Base-by-base conservation (phyloP, 805 yeast species). In the Starmera dryadoides region DNA sequence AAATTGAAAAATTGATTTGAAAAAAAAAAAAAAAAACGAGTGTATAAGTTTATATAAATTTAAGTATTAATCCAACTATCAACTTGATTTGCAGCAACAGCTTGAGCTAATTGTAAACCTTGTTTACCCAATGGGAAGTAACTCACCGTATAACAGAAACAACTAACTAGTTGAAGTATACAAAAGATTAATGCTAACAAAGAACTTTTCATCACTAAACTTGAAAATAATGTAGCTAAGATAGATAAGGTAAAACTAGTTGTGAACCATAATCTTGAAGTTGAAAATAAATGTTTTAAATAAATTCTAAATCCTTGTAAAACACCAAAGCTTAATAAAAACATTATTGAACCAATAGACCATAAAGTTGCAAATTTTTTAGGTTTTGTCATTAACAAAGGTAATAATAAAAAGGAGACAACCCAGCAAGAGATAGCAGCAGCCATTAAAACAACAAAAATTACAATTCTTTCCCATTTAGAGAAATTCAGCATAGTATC, bases 61-160 rank as follows among this genome's bases (percentile, higher is more conserved):
- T n/a, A 34, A 16, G 19, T 12, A 25, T 25, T 16, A 20, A 47
- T 48, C 20, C 52, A 31, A 14, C 53, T 46, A n/a, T 49, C 45
- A 14, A 53, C 49, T 40, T 76, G 78, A 41, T 74, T 68, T 6
- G 74, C 59, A 6, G 83, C 87, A 6, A 80, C 63, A 18, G 75
- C 62, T 14, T 77, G 66, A 1, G 81, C 71, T 58, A 78, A 66
- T 44, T 73, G 63, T 36, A 81, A 52, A 2, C 94, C 83, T 44
- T 84, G 82, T 1, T 91, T 85, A 11, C 98, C 98, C 64, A 89
- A 84, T 12, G 98, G 98, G 72, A 93, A 91, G 60, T 93, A 93
- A 52, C 95, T 85, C 32, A 91, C 70, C 0, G 93, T 81, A 59
- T 93, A 93, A 69, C 89, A 89, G 5, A 87, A 52, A n/a, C 93